These are phyloP conservation scores for Phialemoniopsis sp. DNA, from an alignment of 2,329 filamentous ascomycete species.

Conservation along the genomic window DNA sequence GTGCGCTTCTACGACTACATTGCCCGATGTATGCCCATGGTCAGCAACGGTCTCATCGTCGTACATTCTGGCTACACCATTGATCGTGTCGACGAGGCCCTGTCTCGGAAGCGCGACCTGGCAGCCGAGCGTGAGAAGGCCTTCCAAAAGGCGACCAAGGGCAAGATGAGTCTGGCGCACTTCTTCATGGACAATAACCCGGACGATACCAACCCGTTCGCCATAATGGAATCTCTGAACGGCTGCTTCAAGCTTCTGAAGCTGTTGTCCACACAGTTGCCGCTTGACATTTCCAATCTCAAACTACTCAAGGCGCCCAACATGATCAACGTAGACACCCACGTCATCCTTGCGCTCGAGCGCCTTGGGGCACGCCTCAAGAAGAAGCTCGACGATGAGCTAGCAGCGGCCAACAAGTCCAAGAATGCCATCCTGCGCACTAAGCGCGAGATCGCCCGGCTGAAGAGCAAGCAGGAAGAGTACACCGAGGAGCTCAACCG, in stretches of 20 bases:
- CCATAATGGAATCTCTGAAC: not conserved
- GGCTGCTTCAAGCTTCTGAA: not conserved
- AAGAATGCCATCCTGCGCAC: not conserved
- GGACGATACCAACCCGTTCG: not conserved
- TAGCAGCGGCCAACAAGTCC: not conserved
- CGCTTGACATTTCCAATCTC: not conserved
- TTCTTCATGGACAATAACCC: conserved; percentile 1
- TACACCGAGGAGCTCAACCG: not conserved
- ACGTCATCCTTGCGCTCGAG: not conserved
- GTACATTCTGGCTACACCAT: not conserved
- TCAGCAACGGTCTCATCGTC: not conserved
- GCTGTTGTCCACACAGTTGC: not conserved
- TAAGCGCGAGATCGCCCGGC: not conserved
- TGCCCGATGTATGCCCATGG: not conserved
- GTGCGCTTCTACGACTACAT: not conserved
- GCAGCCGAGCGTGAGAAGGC: not conserved
- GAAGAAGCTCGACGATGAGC: not conserved
- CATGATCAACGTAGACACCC: not conserved
- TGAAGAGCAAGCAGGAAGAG: not conserved
- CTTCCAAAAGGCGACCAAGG: not conserved
- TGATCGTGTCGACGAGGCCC: not conserved
- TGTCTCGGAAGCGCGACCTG: not conserved
- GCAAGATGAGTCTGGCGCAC: not conserved
- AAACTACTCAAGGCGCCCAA: not conserved
- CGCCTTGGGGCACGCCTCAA: not conserved